Evolutionary conservation across 2,329 filamentous ascomycete genomes (phyloP).

Genomic region (Arthrobotrys iridis): DNA sequence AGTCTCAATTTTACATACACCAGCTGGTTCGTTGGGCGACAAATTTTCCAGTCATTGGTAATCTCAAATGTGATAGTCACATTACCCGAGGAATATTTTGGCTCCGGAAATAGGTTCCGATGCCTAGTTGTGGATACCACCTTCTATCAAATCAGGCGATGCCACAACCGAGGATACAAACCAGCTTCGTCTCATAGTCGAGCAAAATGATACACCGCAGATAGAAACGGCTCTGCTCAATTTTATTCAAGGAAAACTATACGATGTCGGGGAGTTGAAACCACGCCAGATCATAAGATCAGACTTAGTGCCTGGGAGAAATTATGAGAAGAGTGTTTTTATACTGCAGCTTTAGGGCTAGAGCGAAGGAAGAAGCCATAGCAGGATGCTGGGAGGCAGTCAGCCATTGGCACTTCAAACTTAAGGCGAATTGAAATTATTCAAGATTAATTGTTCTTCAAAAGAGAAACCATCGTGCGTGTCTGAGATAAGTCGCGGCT

Average conservation of each 20-base stretch:
- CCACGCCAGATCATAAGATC: conserved; percentile 4
- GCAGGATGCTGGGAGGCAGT: conserved; percentile 6
- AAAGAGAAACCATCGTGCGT: not conserved
- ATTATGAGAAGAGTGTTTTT: conserved; percentile 15
- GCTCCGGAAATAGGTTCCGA: conserved; percentile 14
- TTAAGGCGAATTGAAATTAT: not conserved
- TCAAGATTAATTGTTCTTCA: conserved; percentile 22
- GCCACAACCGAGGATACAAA: conserved; percentile 29
- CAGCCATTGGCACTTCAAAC: conserved; percentile 11
- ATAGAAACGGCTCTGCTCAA: not conserved
- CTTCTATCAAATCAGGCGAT: not conserved
- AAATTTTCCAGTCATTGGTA: conserved; percentile 5
- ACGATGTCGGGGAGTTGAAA: not conserved
- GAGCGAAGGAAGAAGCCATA: conserved; percentile 10
- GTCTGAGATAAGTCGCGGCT: not conserved
- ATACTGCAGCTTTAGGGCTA: not conserved
- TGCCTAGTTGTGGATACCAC: conserved; percentile 8
- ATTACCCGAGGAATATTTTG: not conserved
- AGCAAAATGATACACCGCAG: not conserved
- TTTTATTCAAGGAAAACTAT: conserved; percentile 1
- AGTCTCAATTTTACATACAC: not conserved
- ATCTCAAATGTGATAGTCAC: not conserved
- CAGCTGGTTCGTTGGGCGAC: not conserved
- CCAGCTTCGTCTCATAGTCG: conserved; percentile 1
- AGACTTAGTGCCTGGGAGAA: conserved; percentile 1